phyloP scores from a whole-genome alignment of 139 green algal species.

The Edaphochlamys debaryana region DNA sequence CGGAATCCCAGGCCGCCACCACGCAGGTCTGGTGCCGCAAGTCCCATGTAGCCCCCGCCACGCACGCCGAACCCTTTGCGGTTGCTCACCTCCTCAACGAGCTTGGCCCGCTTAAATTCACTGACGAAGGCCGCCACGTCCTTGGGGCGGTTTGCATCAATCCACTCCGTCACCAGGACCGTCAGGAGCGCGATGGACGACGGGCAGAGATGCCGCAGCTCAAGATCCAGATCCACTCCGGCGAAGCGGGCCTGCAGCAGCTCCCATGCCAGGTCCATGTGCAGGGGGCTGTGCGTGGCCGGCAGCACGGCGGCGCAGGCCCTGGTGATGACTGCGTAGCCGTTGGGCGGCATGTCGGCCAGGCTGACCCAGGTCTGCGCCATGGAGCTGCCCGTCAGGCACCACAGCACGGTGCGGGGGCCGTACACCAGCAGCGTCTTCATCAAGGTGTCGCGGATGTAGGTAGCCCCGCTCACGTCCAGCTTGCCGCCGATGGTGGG shows the following conservation, averaged over 20 bases:
- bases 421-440: constrained; percentile 27
- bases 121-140: too few relatives aligned
- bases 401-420: constrained; percentile 5
- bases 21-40: too few relatives aligned
- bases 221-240: background rate
- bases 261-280: background rate
- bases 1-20: too few relatives aligned
- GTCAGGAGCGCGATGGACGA: background rate
- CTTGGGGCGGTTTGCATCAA: too few relatives aligned
- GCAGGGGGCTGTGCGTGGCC: background rate
- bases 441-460: constrained; percentile 20
- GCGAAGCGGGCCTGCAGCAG: background rate
- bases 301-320: background rate
- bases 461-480: background rate
- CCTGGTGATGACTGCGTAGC: background rate
- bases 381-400: constrained; percentile 1
- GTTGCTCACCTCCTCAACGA: too few relatives aligned
- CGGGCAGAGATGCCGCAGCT: background rate
- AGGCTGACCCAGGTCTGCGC: constrained; percentile 10
- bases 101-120: too few relatives aligned
- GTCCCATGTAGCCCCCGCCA: too few relatives aligned
- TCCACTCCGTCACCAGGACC: background rate
- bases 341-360: background rate
- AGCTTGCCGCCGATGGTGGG: constrained; percentile 6
- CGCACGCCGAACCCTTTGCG: too few relatives aligned